Conservation (phyloP, 2,329 filamentous ascomycete genomes). For the Trichoderma aggressivum region DNA sequence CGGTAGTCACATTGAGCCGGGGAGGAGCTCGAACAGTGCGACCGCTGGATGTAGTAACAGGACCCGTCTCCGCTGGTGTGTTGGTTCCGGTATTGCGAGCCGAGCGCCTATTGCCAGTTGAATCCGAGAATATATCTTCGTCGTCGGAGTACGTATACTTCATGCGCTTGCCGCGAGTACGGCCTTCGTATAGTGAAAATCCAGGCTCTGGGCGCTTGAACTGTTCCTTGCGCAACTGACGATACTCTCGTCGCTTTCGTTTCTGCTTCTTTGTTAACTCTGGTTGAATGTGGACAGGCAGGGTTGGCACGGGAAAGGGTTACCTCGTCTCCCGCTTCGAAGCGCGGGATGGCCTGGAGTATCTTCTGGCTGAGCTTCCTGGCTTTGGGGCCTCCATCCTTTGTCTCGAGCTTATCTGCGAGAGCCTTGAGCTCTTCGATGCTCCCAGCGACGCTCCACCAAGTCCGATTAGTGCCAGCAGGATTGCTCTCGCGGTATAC, state of each 20-base stretch:
- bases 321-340: conserved; percentile 91
- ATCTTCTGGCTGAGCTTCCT: conserved; percentile 77
- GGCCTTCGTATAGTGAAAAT: conserved; percentile 92
- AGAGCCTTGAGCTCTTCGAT: conserved; percentile 81
- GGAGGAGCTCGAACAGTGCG: conserved; percentile 72
- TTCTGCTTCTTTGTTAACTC: conserved; percentile 57
- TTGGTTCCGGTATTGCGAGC: conserved; percentile 70
- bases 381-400: conserved; percentile 78
- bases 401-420: conserved; percentile 69
- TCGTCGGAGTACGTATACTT: conserved; percentile 96
- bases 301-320: conserved; percentile 24
- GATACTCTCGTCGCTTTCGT: conserved; percentile 88
- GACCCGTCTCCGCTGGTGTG: conserved; percentile 66
- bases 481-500: conserved; percentile 93
- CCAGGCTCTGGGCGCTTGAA: conserved; percentile 85
- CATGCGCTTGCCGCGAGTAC: conserved; percentile 91
- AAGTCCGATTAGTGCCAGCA: conserved; percentile 69
- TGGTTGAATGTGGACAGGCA: neutral
- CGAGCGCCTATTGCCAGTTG: conserved; percentile 60
- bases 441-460: conserved; percentile 87
- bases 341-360: conserved; percentile 73
- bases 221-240: conserved; percentile 77
- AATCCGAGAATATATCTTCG: conserved; percentile 69
- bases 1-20: conserved; percentile 61
- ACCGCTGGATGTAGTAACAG: conserved; percentile 76